Percentiles rank a stretch among this genome's conserved stretches.
Conservation (phyloP, 441 rosid species). For the Gossypium davidsonii region DNA sequence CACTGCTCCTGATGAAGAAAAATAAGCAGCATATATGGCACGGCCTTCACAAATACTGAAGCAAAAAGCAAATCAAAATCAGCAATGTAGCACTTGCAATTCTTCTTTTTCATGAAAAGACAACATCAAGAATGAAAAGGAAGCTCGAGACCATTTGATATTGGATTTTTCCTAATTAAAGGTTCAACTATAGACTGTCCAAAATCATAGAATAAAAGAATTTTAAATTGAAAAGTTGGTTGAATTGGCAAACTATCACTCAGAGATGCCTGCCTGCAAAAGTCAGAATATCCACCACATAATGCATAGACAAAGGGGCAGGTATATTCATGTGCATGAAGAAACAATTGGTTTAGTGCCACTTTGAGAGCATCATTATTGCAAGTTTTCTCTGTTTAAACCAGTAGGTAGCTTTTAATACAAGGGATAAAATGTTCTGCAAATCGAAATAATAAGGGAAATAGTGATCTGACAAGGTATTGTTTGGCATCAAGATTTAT, state of each 20-base stretch:
- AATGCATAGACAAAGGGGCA: neutral
- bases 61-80: constrained; percentile 13
- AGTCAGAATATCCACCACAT: neutral
- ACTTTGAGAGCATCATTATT: neutral
- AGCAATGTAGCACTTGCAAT: constrained; percentile 7
- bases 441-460: neutral
- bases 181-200: neutral
- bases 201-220: constrained; percentile 2
- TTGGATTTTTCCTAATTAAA: neutral
- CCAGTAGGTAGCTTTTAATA: neutral
- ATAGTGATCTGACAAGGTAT: neutral
- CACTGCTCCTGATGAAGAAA: constrained; percentile 45
- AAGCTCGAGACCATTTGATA: constrained; percentile 3
- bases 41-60: constrained; percentile 75
- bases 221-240: neutral
- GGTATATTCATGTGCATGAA: neutral
- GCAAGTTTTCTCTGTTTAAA: neutral
- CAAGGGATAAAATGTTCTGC: neutral
- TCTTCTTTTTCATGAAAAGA: constrained; percentile 1
- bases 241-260: neutral
- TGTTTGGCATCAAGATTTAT: constrained; percentile 1
- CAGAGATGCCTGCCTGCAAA: neutral
- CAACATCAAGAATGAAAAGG: neutral
- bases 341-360: neutral
- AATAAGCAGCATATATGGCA: constrained; percentile 61